Base-by-base conservation (phyloP, 23 red algal genomes). In the Chondrus crispus region DNA sequence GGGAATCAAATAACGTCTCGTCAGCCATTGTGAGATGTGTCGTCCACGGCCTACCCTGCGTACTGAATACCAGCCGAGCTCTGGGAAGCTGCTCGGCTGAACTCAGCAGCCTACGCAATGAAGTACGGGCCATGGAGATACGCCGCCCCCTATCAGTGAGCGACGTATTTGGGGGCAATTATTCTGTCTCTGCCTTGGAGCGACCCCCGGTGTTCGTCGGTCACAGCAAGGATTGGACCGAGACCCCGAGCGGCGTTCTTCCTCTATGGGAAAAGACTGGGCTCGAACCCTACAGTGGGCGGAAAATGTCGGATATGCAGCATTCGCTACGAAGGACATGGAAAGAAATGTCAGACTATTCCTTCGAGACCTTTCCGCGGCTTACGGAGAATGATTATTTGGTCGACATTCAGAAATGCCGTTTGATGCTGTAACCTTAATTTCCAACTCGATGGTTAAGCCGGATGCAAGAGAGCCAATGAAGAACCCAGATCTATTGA, bases 251-350 rank as follows among this genome's bases (percentile, higher is more conserved):
- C 24, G 85, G 68, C 43, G 71, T 62, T 57, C 68, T 89, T 6
- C 85, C 85, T 20, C 44, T 72, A 2, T 89, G 85, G 85, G 85
- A 89, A 29, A 89, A 89, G 36, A 47, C 85, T 58, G 85, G 85
- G 28, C 40, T 89, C 58, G 85, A 89, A 45, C 85, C 85, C 10
- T 89, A 78, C 22, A 78, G 68, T 42, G 66, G 68, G 20, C 66
- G 49, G 52, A 89, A 89, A 89, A 78, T 60, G 85, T 89, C 6
- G 68, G 77, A 62, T 89, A 77, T 48, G 85, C 68, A 39, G 85
- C 71, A 28, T 53, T 89, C 19, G 85, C 68, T 2, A 64, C 85
- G 51, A 48, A 89, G 10, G 85, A 89, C 3, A 55, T 89, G 14
- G 63, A 74, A 78, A 16, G 77, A 63, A 69, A 89, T 78, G 85